Conservation (phyloP, 345 rosid genomes). For the Acer campestre region DNA sequence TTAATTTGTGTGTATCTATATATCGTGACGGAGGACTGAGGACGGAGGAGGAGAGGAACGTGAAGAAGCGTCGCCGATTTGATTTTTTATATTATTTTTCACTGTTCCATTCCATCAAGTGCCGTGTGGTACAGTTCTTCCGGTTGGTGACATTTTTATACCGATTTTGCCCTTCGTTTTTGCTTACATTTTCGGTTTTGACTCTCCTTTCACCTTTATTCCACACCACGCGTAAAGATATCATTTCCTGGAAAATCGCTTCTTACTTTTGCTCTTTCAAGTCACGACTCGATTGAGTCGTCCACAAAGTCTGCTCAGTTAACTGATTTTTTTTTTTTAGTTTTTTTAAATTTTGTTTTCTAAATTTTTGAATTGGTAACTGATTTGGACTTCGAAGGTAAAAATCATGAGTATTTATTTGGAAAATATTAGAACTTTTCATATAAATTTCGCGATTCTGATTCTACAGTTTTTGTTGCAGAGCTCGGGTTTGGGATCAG, state of each 20-base stretch:
- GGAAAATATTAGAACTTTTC: background rate
- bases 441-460: background rate
- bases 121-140: slow-evolving; percentile 9
- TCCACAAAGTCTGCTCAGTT: slow-evolving; percentile 1
- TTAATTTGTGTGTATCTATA: background rate
- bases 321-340: background rate
- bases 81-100: background rate
- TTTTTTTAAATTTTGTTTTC: background rate
- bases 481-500: slow-evolving; percentile 21
- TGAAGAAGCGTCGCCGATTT: slow-evolving; percentile 19
- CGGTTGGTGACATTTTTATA: slow-evolving; percentile 1
- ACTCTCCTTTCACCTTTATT: slow-evolving; percentile 25
- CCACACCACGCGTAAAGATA: slow-evolving; percentile 41
- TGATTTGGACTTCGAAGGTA: background rate
- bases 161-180: slow-evolving; percentile 21
- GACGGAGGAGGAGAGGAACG: background rate
- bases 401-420: background rate
- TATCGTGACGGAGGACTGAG: slow-evolving; percentile 14
- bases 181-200: slow-evolving; percentile 21
- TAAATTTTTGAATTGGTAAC: background rate
- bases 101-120: slow-evolving; percentile 44
- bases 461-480: slow-evolving; percentile 12
- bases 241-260: slow-evolving; percentile 19
- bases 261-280: slow-evolving; percentile 20
- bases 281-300: slow-evolving; percentile 11